These are phyloP conservation scores for Aquilaria yunnanensis DNA, from an alignment of 345 rosid genomes.

Conservation along the genomic window DNA sequence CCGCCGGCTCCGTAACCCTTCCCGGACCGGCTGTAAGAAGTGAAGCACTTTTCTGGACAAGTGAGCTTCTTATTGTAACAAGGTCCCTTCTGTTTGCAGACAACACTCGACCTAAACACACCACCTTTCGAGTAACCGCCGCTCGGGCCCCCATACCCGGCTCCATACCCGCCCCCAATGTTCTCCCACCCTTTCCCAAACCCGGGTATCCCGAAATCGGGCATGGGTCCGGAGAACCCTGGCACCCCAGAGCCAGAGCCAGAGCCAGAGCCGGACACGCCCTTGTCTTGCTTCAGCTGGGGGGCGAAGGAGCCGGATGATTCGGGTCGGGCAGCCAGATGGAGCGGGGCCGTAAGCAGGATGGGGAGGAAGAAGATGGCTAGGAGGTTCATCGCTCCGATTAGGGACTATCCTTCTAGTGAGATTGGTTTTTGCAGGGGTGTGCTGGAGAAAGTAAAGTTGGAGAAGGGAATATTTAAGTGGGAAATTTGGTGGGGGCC, in stretches of 20 bases:
- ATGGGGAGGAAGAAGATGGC: constrained; percentile 20
- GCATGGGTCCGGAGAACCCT: constrained; percentile 42
- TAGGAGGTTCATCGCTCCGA: constrained; percentile 23
- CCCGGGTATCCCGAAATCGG: constrained; percentile 50
- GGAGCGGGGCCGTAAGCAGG: constrained; percentile 29
- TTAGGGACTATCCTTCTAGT: too few species aligned
- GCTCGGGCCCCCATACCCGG: constrained; percentile 55
- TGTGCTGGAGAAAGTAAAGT: constrained; percentile 1
- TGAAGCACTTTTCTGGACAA: constrained; percentile 94
- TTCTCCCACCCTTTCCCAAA: constrained; percentile 39
- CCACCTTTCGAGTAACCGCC: constrained; percentile 74
- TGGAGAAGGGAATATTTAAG: constrained; percentile 7
- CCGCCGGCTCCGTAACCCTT: constrained; percentile 91
- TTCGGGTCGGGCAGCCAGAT: constrained; percentile 35
- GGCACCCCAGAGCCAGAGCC: constrained; percentile 31
- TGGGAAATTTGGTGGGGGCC: not conserved
- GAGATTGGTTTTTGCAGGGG: not conserved
- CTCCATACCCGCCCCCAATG: constrained; percentile 61
- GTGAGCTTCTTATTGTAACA: constrained; percentile 78
- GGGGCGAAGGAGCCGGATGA: constrained; percentile 23
- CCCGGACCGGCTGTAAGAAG: constrained; percentile 80
- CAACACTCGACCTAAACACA: constrained; percentile 47
- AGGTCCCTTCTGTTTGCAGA: constrained; percentile 73
- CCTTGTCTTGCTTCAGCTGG: constrained; percentile 14
- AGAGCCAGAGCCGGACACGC: constrained; percentile 16